These are phyloP conservation scores for Petunia secreta DNA, from an alignment of 257 asterid species.

Conservation along the genomic window DNA sequence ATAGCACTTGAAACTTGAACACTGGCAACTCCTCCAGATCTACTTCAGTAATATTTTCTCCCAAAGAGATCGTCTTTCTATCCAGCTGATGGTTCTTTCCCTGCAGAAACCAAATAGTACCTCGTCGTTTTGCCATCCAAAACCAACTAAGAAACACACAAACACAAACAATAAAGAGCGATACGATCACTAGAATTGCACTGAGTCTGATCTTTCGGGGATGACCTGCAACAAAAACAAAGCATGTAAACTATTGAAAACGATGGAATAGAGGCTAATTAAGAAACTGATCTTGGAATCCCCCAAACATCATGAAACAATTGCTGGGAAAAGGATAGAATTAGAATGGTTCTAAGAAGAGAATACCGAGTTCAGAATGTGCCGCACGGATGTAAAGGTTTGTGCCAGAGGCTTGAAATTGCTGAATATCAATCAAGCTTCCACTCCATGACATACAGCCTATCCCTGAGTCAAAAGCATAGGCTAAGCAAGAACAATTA, in stretches of 20 bases:
- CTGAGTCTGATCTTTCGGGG: constrained; percentile 34
- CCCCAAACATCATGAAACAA: not conserved
- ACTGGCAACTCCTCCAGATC: constrained; percentile 45
- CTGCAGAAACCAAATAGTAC: constrained; percentile 25
- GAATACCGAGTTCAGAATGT: constrained; percentile 54
- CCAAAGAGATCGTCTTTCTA: not conserved
- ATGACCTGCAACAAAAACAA: constrained; percentile 30
- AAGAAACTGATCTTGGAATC: not conserved
- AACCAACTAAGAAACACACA: not conserved
- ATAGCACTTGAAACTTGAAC: constrained; percentile 50
- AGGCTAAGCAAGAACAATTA: constrained; percentile 62
- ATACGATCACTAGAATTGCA: constrained; percentile 44
- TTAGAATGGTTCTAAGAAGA: not conserved
- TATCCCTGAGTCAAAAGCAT: constrained; percentile 37
- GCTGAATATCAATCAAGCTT: constrained; percentile 49
- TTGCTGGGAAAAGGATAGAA: too few relatives aligned
- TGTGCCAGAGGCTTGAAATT: constrained; percentile 39
- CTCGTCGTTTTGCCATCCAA: constrained; percentile 42
- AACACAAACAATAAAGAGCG: constrained; percentile 21
- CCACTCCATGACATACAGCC: constrained; percentile 60
- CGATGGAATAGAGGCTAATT: not conserved
- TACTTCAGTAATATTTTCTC: not conserved
- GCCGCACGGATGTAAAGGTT: constrained; percentile 53
- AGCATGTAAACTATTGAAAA: not conserved
- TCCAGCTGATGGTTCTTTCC: constrained; percentile 4